Base-by-base conservation (phyloP, 148 eudicot species). In the Chenopodium suecicum region DNA sequence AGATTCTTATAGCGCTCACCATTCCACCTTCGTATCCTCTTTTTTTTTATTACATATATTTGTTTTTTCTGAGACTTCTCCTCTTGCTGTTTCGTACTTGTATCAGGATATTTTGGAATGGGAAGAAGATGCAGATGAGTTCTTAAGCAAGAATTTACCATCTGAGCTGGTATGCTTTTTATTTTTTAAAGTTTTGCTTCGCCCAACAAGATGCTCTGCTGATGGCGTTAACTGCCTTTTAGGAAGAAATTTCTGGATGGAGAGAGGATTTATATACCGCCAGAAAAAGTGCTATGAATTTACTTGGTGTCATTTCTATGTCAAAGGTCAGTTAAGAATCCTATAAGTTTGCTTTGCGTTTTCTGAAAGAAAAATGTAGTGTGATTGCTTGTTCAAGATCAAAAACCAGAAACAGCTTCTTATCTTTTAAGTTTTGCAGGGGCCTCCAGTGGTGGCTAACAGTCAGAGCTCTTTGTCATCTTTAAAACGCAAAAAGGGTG, bases 121-220 rank as follows among this genome's bases (percentile, higher is more conserved):
- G 97, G 97, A 91, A 84, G 94, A 91, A 86, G 97, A 93, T 83
- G 83, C 94, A 62, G 93, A 93, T 72, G 97, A 93, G 76, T 93
- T 89, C 85, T 82, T 93, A 37, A 86, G 97, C 86, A 93, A 91
- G 84, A 91, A 90, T 85, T 87, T 91, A 83, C 97, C 97, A 73
- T 89, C 93, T 80, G 97, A 93, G 71, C 83, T 93, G 82, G 97
- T 91, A 90, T 78, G 85, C 62, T 12, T 50, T 41, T 46, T 19
- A 47, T 29, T 50, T 63, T 52, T 34, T 19, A 47, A 66, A 68
- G 20, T 46, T 74, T 63, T 66, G 3, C 37, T 67, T 54, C 22
- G 37, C 70, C 81, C 63, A 50, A 47, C 52, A 46, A 34, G 80
- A 76, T 52, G 48, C 48, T 65, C 27, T 37, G 23, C 50, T 79